Conservation (phyloP, 2,329 filamentous ascomycete species). For the Arthrinium phaeospermum region DNA sequence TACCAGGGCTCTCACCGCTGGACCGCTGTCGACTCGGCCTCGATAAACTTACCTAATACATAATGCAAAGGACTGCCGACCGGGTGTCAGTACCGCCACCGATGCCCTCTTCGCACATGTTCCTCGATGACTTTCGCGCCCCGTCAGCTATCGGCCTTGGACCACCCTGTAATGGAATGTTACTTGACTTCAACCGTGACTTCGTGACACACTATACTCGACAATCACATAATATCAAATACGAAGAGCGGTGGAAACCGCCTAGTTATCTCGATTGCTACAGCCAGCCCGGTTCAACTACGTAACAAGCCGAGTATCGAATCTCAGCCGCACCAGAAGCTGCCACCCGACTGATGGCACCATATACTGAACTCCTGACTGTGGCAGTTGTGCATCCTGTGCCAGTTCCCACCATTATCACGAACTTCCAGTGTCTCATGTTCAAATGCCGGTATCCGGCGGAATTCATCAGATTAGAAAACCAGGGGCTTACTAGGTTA, state of each 20-base stretch:
- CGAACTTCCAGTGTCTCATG: background rate
- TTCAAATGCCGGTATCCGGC: background rate
- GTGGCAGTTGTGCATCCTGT: background rate
- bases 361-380: background rate
- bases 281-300: background rate
- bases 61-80: constrained; percentile 11
- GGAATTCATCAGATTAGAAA: background rate
- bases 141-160: background rate
- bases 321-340: background rate
- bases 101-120: background rate
- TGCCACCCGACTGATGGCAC: background rate
- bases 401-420: background rate
- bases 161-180: background rate
- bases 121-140: background rate
- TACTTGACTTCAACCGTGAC: background rate
- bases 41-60: background rate
- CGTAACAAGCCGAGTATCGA: background rate
- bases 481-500: background rate
- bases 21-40: background rate
- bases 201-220: background rate
- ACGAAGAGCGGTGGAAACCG: background rate
- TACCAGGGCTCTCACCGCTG: background rate
- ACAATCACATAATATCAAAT: background rate
- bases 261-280: background rate
- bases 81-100: background rate